Conservation (phyloP, 768 basidiomycete genomes). For the Boletus sp. region DNA sequence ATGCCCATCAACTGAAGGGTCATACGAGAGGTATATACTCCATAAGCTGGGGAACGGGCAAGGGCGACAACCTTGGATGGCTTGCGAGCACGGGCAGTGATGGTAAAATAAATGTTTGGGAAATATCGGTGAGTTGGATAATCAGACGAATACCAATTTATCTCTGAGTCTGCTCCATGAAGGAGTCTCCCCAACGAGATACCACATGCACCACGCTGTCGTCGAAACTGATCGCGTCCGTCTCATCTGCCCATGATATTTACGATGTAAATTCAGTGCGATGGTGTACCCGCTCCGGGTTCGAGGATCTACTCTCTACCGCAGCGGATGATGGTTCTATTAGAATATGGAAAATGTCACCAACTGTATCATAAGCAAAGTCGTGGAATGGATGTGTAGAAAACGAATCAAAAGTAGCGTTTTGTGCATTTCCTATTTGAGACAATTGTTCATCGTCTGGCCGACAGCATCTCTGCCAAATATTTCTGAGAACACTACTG, state of each 20-base stretch:
- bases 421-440: too few relatives aligned
- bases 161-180: background rate
- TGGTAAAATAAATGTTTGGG: constrained; percentile 79
- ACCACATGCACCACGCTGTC: constrained; percentile 27
- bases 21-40: constrained; percentile 81
- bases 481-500: background rate
- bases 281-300: constrained; percentile 75
- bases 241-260: constrained; percentile 72
- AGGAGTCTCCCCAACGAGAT: constrained; percentile 17
- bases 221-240: constrained; percentile 48
- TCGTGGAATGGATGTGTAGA: too few relatives aligned
- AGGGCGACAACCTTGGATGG: constrained; percentile 60
- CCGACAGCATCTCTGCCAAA: background rate
- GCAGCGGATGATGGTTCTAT: constrained; percentile 83
- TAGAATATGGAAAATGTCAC: constrained; percentile 67
- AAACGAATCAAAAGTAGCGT: too few relatives aligned
- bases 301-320: constrained; percentile 68
- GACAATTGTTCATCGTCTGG: background rate
- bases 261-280: constrained; percentile 80
- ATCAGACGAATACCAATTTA: background rate
- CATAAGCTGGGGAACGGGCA: constrained; percentile 63
- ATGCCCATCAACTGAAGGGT: constrained; percentile 53
- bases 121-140: constrained; percentile 50
- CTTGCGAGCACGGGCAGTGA: constrained; percentile 85
- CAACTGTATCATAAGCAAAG: background rate